Base-by-base conservation (phyloP, 345 rosid species). In the Eucalyptus urophylla region DNA sequence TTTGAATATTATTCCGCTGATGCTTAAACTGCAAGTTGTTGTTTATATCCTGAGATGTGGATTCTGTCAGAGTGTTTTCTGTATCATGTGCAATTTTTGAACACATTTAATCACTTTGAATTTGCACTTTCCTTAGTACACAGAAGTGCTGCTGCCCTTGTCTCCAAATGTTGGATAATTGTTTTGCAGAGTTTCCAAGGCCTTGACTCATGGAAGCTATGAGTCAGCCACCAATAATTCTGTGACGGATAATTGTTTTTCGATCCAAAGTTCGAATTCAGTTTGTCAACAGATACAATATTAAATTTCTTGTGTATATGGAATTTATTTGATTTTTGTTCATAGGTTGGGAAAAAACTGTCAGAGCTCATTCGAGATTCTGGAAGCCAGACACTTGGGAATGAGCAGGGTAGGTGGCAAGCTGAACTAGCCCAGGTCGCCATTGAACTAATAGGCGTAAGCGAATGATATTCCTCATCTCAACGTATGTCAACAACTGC, bases 291-390 rank as follows among this genome's bases (percentile, higher is more conserved):
- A 86, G 60, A 62, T 37, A 86, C 65, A 37, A 11, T 24, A 60
- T 86, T 31, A 29, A 54, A 37, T 13, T 27, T 54, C 58, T 45
- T 1, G 4, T 51, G 45, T 86, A 53, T 51, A 51, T 53, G 8
- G 83, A 76, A 76, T 76, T 76, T 37, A 76, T 76, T 76, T 19
- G 25, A 22, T 45, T 49, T 62, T 49, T 72, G 27, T 89, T 76
- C 62, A 56, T 92, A 98, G 99, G 99, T 98, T 90, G 99, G 99
- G 88, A 97, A 95, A 92, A 98, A 97, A 93, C 92, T 98, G 86
- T 98, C 99, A 13, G 99, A 98, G 93, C 93, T 98, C 60, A 96
- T 98, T 87, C 97, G 99, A 88, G 99, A 95, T 91, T 92, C 98
- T 47, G 97, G 99, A 90, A 93, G 96, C 90, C 98, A 95, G 92